Base-by-base conservation (phyloP, 331 rosid species). In the Dryas integrifolia region DNA sequence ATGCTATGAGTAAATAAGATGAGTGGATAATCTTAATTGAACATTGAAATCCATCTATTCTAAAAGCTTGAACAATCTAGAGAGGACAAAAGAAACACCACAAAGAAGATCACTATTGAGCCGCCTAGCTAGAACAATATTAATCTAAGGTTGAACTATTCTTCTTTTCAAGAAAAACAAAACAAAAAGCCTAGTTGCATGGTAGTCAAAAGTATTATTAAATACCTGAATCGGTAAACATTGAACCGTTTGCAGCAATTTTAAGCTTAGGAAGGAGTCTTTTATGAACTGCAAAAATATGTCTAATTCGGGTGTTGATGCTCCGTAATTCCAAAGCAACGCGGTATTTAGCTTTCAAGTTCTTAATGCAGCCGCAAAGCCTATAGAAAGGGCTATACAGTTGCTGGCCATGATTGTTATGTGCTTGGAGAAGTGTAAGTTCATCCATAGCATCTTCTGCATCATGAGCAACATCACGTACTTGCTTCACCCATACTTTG, bases 401-500 rank as follows among this genome's bases (percentile, higher is more conserved):
- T 39, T 80, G 66, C 18, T 67, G 62, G 4, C 67, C 57, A 14
- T 75, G 90, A 71, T 82, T 73, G 52, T 46, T 21, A 76, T 65
- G 72, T n/a, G 71, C 75, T 68, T 73, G 76, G 21, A 86, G 75
- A 58, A 88, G 75, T 18, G 73, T 76, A 57, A 87, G 65, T 66
- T 89, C 92, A 58, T 87, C 92, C 5, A 89, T 73, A 67, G 82
- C 76, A 71, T 89, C 96, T 71, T 87, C 88, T 44, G 86, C 81
- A 55, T 82, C 88, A 55, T 89, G 77, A 60, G 81, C 84, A 72
- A 85, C 75, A 5, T 82, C 88, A 69, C 92, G 77, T 13, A 87
- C 76, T 75, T 87, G 96, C 84, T 59, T 85, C 46, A 78, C 78
- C 89, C 92, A 82, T 44, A 81, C 77, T 79, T 78, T 83, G 73